Evolutionary conservation across 179 eudicot species (phyloP).

Genomic region (Spinacia oleracea): DNA sequence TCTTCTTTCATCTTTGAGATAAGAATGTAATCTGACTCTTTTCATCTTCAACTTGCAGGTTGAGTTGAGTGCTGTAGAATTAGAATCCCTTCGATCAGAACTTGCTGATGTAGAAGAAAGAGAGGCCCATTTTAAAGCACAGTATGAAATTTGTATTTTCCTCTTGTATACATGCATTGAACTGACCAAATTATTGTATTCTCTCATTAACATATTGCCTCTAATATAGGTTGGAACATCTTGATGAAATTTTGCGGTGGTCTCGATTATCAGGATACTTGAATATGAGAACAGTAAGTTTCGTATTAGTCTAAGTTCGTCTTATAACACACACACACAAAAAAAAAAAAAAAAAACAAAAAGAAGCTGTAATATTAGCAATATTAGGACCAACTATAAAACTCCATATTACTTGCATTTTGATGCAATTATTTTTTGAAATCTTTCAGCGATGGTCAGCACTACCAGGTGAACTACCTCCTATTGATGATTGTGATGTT

Average conservation of each 20-base stretch:
- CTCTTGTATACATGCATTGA: conserved; percentile 3
- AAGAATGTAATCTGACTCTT: not conserved
- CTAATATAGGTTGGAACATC: conserved; percentile 69
- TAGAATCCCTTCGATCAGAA: conserved; percentile 80
- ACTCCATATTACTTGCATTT: not conserved
- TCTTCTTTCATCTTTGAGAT: not conserved
- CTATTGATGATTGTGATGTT: conserved; percentile 83
- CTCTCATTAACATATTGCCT: conserved; percentile 4
- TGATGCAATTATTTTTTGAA: not conserved
- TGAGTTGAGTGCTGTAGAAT: conserved; percentile 69
- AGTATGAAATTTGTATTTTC: conserved; percentile 43
- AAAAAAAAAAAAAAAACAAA: too few species aligned
- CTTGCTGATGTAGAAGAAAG: conserved; percentile 78
- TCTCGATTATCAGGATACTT: conserved; percentile 90
- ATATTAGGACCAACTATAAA: not conserved
- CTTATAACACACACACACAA: too few species aligned
- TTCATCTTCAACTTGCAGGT: conserved; percentile 42
- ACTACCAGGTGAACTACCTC: conserved; percentile 91
- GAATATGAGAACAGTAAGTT: conserved; percentile 60
- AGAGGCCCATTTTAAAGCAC: conserved; percentile 91
- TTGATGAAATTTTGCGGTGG: conserved; percentile 71
- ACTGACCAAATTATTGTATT: not conserved
- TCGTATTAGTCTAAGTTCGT: too few species aligned
- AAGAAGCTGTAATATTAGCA: too few species aligned
- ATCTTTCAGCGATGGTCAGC: conserved; percentile 85